These are phyloP conservation scores for Diaporthe sp. DNA, from an alignment of 2,329 filamentous ascomycete genomes.

Conservation along the genomic window DNA sequence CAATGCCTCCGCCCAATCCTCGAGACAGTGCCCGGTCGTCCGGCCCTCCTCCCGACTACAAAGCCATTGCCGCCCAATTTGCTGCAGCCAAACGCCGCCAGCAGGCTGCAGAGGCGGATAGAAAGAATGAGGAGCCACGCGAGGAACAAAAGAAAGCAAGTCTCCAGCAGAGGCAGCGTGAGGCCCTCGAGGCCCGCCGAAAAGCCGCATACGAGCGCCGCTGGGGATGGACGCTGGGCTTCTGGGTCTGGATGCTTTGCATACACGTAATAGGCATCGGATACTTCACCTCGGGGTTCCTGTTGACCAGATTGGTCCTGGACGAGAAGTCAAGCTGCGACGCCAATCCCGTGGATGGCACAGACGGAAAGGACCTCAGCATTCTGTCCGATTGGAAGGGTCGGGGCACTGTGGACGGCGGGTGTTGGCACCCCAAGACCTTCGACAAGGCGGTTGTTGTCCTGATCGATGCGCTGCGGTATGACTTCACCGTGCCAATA, in stretches of 20 bases:
- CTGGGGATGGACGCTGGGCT: conserved; percentile 72
- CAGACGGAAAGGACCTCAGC: conserved; percentile 56
- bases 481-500: conserved; percentile 94
- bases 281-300: conserved; percentile 95
- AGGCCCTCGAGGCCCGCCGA: conserved; percentile 61
- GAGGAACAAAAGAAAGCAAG: conserved; percentile 50
- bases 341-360: conserved; percentile 62
- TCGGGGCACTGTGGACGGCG: conserved; percentile 65
- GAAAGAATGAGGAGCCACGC: conserved; percentile 40
- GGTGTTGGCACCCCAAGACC: conserved; percentile 96
- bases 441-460: conserved; percentile 94
- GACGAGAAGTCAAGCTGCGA: conserved; percentile 81
- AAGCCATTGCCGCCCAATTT: conserved; percentile 67
- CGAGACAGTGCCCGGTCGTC: conserved; percentile 43
- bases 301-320: conserved; percentile 87
- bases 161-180: conserved; percentile 59
- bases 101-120: conserved; percentile 56
- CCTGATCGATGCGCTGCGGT: conserved; percentile 92
- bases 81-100: conserved; percentile 66
- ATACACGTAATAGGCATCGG: conserved; percentile 87
- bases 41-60: conserved; percentile 59
- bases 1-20: conserved; percentile 48
- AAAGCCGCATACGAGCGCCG: conserved; percentile 65
- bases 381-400: conserved; percentile 58
- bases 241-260: conserved; percentile 78